Evolutionary conservation across 768 basidiomycete species (phyloP), one percentile per base, ranked within the genome.

Genomic region (Auricularia heimuer): DNA sequence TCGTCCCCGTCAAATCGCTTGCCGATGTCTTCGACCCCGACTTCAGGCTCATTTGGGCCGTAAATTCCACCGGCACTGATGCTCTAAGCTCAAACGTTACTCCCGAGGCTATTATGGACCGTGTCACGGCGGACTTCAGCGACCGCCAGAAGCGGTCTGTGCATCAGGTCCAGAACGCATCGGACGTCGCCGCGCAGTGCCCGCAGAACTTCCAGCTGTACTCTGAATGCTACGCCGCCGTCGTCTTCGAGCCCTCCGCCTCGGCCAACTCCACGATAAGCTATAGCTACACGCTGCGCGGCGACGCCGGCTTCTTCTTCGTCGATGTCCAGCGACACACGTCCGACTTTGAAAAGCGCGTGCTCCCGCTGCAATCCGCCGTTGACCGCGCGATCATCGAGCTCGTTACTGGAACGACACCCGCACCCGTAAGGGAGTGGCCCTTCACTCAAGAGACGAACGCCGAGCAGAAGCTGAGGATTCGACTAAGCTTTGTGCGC

Each of bases 361-460:
- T 90, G 36, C 71, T 92, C 18, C 90, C 90, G 1, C 68, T 92
- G 24, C 90, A 92, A 67, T 86, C 89, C 81, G 87, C 89, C 10
- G 77, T 92, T 42, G 90, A 92, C 69, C 78, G 82, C 71, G 89
- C 88, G 14, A 83, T 92, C 68, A 87, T 92, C 29, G 82, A 86
- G 67, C 78, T 91, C 10, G 80, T 80, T 66, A 85, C 89, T 0
- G 87, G 87, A 2, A 73, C 79, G 6, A 71, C 76, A 4, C 75
- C 83, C 6, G 80, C 81, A 11, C 82, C 82, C 0, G 90, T 90
- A 3, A 73, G 82, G 42, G 84, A 89, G 73, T 90, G 88, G 88
- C 87, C 88, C 0, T 92, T 82, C 71, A 84, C 85, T 0, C 80
- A 81, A 66, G 81, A 84, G 69, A 88, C 87, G 0, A 88, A 90